Conservation (phyloP, 352 stramenopile genomes). For the Nannochloropsis limnetica region DNA sequence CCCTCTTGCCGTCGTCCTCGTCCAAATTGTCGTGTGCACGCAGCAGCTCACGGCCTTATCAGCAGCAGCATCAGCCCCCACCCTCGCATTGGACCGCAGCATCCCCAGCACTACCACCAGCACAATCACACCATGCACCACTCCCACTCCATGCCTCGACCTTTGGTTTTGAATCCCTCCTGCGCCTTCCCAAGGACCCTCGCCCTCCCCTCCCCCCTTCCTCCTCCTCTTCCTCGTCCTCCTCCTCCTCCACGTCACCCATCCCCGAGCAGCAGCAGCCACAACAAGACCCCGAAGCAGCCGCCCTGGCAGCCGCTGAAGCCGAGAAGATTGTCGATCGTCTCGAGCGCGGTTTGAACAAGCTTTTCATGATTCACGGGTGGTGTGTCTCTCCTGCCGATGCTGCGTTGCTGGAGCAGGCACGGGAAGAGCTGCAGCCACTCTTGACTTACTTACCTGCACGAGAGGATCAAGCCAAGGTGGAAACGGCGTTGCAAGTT, state of each 20-base stretch:
- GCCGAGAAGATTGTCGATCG: not conserved
- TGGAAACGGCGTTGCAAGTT: conserved; percentile 62
- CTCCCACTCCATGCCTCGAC: not conserved
- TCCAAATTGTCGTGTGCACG: not conserved
- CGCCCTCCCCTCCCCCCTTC: not conserved
- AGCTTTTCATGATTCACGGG: conserved; percentile 17
- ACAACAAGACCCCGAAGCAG: not conserved
- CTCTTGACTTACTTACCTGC: conserved; percentile 33
- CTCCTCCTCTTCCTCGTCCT: not conserved
- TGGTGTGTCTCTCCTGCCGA: conserved; percentile 21
- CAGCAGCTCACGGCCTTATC: not conserved
- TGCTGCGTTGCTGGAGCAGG: not conserved
- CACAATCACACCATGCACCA: not conserved
- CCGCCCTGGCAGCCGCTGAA: not conserved
- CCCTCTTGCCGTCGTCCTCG: not conserved
- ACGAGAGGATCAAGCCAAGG: conserved; percentile 53
- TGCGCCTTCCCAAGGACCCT: not conserved
- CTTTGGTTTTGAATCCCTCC: conserved; percentile 17
- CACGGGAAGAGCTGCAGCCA: conserved; percentile 9
- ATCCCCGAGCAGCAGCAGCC: not conserved
- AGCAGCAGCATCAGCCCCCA: not conserved
- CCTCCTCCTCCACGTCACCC: not conserved
- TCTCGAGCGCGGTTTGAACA: conserved; percentile 25
- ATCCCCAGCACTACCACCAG: not conserved
- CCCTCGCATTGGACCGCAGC: not conserved